Evolutionary conservation across 2,329 filamentous ascomycete genomes (phyloP).

Genomic region (Calonectria hawksworthii): DNA sequence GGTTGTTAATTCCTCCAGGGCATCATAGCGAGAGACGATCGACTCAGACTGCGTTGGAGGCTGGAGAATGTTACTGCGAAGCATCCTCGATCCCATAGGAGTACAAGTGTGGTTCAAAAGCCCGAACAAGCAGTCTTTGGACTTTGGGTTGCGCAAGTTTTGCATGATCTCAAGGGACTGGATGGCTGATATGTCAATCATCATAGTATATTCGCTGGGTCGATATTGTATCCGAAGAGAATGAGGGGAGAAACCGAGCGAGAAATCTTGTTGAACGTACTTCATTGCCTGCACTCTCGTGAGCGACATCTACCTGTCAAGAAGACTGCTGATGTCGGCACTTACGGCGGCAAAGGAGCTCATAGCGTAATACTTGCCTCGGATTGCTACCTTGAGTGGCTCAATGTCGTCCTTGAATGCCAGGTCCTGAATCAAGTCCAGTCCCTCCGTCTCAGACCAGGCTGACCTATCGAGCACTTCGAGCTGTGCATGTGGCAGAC

Average conservation of each 20-base stretch:
- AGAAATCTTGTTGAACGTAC: constrained; percentile 80
- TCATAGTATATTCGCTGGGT: constrained; percentile 92
- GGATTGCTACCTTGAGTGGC: constrained; percentile 82
- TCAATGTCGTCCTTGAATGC: constrained; percentile 86
- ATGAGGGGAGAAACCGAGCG: constrained; percentile 79
- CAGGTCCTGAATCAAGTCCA: constrained; percentile 84
- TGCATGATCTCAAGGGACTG: constrained; percentile 91
- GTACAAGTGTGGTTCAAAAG: constrained; percentile 88
- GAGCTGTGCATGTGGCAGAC: constrained; percentile 49
- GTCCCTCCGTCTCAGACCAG: constrained; percentile 84
- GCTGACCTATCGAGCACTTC: constrained; percentile 78
- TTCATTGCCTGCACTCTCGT: constrained; percentile 75
- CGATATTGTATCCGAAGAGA: constrained; percentile 90
- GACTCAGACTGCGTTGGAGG: constrained; percentile 79
- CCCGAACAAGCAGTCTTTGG: constrained; percentile 86
- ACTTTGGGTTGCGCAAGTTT: constrained; percentile 83
- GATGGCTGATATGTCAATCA: constrained; percentile 93
- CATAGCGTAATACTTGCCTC: constrained; percentile 88
- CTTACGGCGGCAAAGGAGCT: constrained; percentile 89
- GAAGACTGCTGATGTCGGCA: background rate
- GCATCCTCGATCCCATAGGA: constrained; percentile 87
- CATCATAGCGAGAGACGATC: constrained; percentile 81
- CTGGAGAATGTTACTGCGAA: constrained; percentile 89
- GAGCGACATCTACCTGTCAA: background rate
- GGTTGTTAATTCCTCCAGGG: constrained; percentile 83